phyloP scores from a whole-genome alignment of 768 basidiomycete genomes.

The Russula virescens region DNA sequence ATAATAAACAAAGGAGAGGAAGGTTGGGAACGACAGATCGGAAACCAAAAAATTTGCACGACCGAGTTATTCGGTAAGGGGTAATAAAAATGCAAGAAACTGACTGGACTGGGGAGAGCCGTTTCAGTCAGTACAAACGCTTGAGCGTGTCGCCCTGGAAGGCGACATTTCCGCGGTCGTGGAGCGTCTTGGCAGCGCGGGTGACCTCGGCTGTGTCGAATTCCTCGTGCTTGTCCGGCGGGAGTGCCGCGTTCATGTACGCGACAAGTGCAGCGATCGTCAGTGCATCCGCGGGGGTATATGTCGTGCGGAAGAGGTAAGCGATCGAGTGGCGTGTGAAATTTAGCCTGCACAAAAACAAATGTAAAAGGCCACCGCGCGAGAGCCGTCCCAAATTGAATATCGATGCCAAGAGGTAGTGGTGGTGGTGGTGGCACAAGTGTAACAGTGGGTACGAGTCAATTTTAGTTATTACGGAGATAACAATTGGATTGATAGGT shows the following conservation, averaged over 20 bases:
- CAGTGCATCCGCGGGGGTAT: constrained; percentile 60
- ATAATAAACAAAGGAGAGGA: neutral
- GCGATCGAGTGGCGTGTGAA: constrained; percentile 58
- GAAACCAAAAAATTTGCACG: neutral
- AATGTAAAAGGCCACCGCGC: neutral
- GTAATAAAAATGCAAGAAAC: neutral
- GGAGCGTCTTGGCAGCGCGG: constrained; percentile 31
- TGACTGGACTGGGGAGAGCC: neutral
- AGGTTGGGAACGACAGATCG: neutral
- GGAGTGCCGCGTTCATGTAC: constrained; percentile 72
- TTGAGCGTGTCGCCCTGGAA: constrained; percentile 34
- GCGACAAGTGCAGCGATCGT: constrained; percentile 61
- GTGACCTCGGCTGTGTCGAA: constrained; percentile 70
- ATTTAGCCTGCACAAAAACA: constrained; percentile 36
- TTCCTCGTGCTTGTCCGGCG: constrained; percentile 73
- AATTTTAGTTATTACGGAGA: neutral
- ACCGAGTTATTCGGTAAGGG: neutral
- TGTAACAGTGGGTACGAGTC: no score
- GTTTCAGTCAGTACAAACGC: neutral
- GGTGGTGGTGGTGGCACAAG: neutral
- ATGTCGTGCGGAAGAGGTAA: constrained; percentile 64
- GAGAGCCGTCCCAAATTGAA: neutral
- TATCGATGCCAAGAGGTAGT: neutral
- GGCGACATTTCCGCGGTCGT: constrained; percentile 29
- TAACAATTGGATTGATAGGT: neutral